phyloP scores from a whole-genome alignment of 306 rosid genomes.

The Gastrolobium villosum region DNA sequence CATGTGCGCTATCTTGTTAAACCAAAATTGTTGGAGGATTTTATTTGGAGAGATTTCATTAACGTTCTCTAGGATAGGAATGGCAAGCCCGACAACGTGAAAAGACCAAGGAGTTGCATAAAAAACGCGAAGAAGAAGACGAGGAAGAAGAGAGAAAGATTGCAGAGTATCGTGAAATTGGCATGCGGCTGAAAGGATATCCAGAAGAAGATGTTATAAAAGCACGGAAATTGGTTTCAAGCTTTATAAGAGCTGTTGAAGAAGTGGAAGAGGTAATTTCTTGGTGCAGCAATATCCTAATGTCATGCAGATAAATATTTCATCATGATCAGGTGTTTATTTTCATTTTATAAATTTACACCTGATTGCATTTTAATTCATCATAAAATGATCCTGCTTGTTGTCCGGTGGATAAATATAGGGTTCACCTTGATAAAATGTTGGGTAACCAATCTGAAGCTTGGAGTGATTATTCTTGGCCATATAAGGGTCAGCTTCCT shows the following conservation, averaged over 20 bases:
- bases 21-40: slow-evolving; percentile 15
- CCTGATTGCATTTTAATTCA: slow-evolving; percentile 18
- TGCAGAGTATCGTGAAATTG: slow-evolving; percentile 88
- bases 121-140: slow-evolving; percentile 69
- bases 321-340: slow-evolving; percentile 14
- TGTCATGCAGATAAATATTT: not conserved
- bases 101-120: slow-evolving; percentile 75
- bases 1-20: slow-evolving; percentile 22
- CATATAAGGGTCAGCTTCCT: not conserved
- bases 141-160: slow-evolving; percentile 87
- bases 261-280: slow-evolving; percentile 92
- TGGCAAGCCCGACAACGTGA: slow-evolving; percentile 92
- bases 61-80: slow-evolving; percentile 65
- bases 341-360: slow-evolving; percentile 19
- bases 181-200: slow-evolving; percentile 79
- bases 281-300: slow-evolving; percentile 10
- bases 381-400: slow-evolving; percentile 27
- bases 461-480: slow-evolving; percentile 15
- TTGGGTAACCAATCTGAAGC: slow-evolving; percentile 18
- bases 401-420: slow-evolving; percentile 25
- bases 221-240: slow-evolving; percentile 81
- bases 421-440: slow-evolving; percentile 15
- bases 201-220: slow-evolving; percentile 82
- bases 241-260: slow-evolving; percentile 81
- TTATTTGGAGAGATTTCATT: slow-evolving; percentile 54